Conservation (phyloP, 164 flowering plant genomes). For the Berberis thunbergii region DNA sequence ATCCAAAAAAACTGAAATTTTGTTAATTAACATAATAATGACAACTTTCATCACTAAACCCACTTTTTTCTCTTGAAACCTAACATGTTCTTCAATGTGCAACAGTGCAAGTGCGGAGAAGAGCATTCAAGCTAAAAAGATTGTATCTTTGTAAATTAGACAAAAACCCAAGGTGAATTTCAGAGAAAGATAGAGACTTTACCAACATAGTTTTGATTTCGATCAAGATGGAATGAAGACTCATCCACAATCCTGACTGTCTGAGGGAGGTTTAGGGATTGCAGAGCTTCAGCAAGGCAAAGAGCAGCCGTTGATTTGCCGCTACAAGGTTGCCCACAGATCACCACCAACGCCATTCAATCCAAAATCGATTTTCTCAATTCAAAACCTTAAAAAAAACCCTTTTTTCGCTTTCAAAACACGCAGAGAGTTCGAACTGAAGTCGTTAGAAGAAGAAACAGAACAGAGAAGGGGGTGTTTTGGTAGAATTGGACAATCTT, state of each 20-base stretch:
- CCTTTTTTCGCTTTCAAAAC: not conserved
- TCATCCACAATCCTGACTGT: constrained; percentile 57
- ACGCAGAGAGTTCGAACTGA: not conserved
- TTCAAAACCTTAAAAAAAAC: no score
- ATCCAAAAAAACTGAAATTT: not conserved
- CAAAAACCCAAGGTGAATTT: not conserved
- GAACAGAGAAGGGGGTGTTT: not conserved
- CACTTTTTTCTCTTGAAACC: no score
- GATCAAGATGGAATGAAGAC: constrained; percentile 66
- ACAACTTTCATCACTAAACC: not conserved
- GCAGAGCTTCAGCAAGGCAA: constrained; percentile 54
- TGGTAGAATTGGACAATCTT: not conserved
- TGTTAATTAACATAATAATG: no score
- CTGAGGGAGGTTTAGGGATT: constrained; percentile 36
- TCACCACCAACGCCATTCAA: constrained; percentile 87
- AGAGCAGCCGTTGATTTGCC: constrained; percentile 85
- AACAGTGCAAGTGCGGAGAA: no score
- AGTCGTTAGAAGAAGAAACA: not conserved
- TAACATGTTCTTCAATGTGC: no score
- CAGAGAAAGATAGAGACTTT: not conserved
- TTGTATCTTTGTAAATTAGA: not conserved
- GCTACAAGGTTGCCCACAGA: constrained; percentile 98
- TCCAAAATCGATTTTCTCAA: not conserved
- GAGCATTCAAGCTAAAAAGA: no score
- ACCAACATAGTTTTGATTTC: constrained; percentile 61